These are phyloP conservation scores for Sindora glabra DNA, from an alignment of 306 rosid genomes.

Conservation along the genomic window DNA sequence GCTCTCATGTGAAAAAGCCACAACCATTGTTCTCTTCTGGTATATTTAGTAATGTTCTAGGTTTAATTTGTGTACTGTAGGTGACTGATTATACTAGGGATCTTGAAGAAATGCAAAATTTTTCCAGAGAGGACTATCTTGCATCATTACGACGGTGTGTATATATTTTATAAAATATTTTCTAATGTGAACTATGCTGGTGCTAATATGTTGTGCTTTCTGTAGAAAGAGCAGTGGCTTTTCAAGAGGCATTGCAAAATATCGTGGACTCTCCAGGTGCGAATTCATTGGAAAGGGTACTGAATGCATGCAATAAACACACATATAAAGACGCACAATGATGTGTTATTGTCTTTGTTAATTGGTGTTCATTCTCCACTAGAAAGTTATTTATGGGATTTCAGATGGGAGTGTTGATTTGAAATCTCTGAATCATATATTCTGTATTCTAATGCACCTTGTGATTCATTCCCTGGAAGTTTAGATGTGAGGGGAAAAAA, in stretches of 20 bases:
- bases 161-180: neutral
- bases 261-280: constrained; percentile 89
- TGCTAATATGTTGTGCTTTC: constrained; percentile 29
- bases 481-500: too few relatives aligned
- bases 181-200: neutral
- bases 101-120: constrained; percentile 95
- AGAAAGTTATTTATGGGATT: neutral
- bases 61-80: constrained; percentile 40
- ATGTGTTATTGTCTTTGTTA: neutral
- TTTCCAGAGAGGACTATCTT: constrained; percentile 94
- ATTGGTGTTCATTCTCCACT: neutral
- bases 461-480: neutral
- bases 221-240: constrained; percentile 99
- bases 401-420: neutral
- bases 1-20: neutral
- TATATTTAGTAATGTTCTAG: constrained; percentile 1
- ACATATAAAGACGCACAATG: neutral
- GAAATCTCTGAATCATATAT: neutral
- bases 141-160: constrained; percentile 86
- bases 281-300: constrained; percentile 11
- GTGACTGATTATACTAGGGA: constrained; percentile 94
- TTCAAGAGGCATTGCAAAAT: constrained; percentile 92
- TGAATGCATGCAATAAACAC: neutral
- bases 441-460: neutral
- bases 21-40: neutral